Percentiles rank a stretch among this genome's conserved stretches.
These are phyloP conservation scores for Cladosporium sp. DNA, from an alignment of 2,329 filamentous ascomycete species.

Conservation along the genomic window DNA sequence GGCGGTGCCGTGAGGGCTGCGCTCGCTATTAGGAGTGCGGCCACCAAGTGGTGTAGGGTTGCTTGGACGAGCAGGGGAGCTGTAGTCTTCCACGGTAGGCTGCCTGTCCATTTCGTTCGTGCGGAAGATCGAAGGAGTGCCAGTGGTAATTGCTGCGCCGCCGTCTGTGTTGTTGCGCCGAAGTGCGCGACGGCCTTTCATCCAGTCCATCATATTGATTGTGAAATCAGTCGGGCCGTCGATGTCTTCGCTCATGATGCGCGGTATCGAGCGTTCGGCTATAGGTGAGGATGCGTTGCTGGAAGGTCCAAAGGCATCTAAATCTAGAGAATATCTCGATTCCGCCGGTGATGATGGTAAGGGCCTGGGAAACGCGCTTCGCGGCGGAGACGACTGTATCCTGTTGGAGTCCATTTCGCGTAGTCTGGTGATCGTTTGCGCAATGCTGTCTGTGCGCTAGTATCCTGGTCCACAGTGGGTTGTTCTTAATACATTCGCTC, in stretches of 20 bases:
- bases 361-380: neutral
- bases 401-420: slow-evolving; percentile 10
- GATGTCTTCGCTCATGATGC: slow-evolving; percentile 32
- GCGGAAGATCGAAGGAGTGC: slow-evolving; percentile 4
- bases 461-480: too few species aligned
- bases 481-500: too few species aligned
- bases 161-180: slow-evolving; percentile 20
- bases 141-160: slow-evolving; percentile 3
- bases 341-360: slow-evolving; percentile 4
- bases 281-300: slow-evolving; percentile 1
- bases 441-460: too few species aligned
- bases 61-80: slow-evolving; percentile 6
- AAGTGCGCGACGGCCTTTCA: slow-evolving; percentile 20
- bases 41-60: slow-evolving; percentile 4
- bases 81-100: slow-evolving; percentile 10
- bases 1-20: neutral
- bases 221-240: slow-evolving; percentile 37
- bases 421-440: too few species aligned
- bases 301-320: slow-evolving; percentile 24
- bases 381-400: slow-evolving; percentile 10
- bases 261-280: slow-evolving; percentile 10
- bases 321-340: slow-evolving; percentile 30
- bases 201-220: slow-evolving; percentile 33
- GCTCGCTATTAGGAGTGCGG: slow-evolving; percentile 3
- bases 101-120: neutral